A percentile compares a stretch with the other conserved stretches of the same genome.
These are phyloP conservation scores for Suhomyces xylopsoci DNA, from an alignment of 805 yeast genomes.

Conservation along the genomic window DNA sequence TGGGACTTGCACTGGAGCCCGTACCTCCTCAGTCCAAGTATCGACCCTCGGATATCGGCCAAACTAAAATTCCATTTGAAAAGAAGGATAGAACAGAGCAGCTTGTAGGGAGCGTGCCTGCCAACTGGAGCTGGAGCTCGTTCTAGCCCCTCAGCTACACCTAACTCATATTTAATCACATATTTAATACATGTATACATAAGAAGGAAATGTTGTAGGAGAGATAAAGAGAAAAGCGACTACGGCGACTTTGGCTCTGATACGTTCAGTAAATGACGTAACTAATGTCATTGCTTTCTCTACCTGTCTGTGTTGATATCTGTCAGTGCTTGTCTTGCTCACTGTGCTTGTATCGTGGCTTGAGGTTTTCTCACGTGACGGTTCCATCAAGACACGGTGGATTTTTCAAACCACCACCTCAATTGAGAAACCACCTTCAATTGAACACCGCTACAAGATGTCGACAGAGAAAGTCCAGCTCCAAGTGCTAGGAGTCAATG, in stretches of 20 bases:
- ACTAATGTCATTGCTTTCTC: too few species aligned
- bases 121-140: slow-evolving; percentile 80
- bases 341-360: not conserved
- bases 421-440: not conserved
- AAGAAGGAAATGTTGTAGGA: not conserved
- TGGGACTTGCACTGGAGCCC: not conserved
- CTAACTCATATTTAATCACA: not conserved
- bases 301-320: too few species aligned
- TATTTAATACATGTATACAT: not conserved
- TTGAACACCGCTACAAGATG: slow-evolving; percentile 1
- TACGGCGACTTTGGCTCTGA: not conserved
- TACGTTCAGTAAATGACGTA: too few species aligned
- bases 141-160: slow-evolving; percentile 35
- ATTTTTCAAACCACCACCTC: slow-evolving; percentile 1
- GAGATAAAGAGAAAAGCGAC: too few species aligned
- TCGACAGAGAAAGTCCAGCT: slow-evolving; percentile 3
- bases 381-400: slow-evolving; percentile 5
- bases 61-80: not conserved
- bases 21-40: not conserved
- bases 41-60: not conserved
- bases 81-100: slow-evolving; percentile 36
- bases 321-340: not conserved
- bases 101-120: slow-evolving; percentile 54
- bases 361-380: not conserved
- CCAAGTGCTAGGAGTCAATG: slow-evolving; percentile 15